Conservation (phyloP, 106 monocot species). For the Posidonia australis region DNA sequence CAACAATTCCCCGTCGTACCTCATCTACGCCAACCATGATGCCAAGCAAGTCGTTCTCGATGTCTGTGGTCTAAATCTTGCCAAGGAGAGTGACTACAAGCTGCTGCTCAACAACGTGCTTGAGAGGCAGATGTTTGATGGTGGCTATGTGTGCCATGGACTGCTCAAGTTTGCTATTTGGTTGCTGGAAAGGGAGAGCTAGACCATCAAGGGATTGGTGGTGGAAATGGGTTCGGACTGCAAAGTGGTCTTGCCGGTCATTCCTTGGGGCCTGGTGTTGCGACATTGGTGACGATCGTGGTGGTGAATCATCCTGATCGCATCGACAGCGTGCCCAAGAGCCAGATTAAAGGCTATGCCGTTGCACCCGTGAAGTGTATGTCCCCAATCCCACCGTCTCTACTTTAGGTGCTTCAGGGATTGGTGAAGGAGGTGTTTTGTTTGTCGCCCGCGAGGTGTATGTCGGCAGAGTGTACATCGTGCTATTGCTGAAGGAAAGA, state of each 20-base stretch:
- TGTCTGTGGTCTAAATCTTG: conserved; percentile 70
- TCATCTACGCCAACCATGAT: conserved; percentile 48
- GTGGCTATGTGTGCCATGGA: conserved; percentile 53
- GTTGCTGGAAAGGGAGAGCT: conserved; percentile 52
- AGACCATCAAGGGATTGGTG: conserved; percentile 32
- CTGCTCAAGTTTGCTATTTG: conserved; percentile 62
- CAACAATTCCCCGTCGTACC: conserved; percentile 48
- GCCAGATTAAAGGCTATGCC: conserved; percentile 45
- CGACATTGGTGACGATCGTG: conserved; percentile 57
- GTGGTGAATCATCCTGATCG: conserved; percentile 45
- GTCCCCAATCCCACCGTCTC: conserved; percentile 76
- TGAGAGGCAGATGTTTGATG: conserved; percentile 61
- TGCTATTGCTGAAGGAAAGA: too few relatives aligned
- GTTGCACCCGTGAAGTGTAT: conserved; percentile 77
- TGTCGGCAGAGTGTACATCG: too few relatives aligned
- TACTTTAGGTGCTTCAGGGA: conserved; percentile 72
- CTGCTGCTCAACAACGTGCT: conserved; percentile 44
- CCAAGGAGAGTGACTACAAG: conserved; percentile 61
- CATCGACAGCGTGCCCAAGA: conserved; percentile 44
- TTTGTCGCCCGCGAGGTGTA: too few relatives aligned
- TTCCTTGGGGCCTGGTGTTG: conserved; percentile 76
- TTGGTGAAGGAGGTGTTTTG: too few relatives aligned
- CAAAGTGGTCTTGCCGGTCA: conserved; percentile 67
- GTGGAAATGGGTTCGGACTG: conserved; percentile 31
- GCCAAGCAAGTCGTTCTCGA: conserved; percentile 48